Conservation (phyloP, 2,329 filamentous ascomycete genomes). For the Elsinoe ampelina region DNA sequence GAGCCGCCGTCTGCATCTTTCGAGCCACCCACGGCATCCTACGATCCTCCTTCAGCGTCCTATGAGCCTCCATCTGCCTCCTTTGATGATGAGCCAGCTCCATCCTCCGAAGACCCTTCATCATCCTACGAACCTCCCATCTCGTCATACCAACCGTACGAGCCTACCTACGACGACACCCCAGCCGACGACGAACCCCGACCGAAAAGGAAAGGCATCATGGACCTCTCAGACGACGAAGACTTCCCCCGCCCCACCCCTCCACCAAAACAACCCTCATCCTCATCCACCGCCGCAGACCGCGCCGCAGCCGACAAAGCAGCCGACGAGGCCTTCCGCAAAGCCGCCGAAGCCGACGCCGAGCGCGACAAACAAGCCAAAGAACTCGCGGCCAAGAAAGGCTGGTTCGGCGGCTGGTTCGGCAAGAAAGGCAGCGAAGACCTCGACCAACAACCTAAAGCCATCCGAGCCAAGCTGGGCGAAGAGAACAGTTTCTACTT, state of each 20-base stretch:
- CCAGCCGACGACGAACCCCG: conserved; percentile 36
- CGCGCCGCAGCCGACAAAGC: conserved; percentile 59
- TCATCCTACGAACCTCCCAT: conserved; percentile 50
- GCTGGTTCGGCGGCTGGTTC: conserved; percentile 82
- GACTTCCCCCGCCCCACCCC: conserved; percentile 44
- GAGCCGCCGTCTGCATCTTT: conserved; percentile 7
- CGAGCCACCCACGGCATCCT: conserved; percentile 6
- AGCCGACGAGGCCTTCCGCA: conserved; percentile 76
- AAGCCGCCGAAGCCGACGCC: conserved; percentile 64
- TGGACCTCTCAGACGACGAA: conserved; percentile 74
- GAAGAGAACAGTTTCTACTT: conserved; percentile 91
- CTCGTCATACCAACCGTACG: conserved; percentile 42
- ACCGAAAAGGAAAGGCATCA: conserved; percentile 64
- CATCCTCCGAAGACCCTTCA: background rate
- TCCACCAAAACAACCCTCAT: conserved; percentile 15
- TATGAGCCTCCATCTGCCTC: conserved; percentile 31
- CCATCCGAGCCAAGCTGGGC: conserved; percentile 84
- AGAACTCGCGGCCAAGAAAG: conserved; percentile 43
- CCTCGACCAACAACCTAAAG: conserved; percentile 40
- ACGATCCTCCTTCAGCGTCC: conserved; percentile 20
- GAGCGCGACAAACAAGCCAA: conserved; percentile 51
- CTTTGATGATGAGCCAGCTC: conserved; percentile 22
- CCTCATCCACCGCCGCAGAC: conserved; percentile 38
- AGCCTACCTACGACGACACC: conserved; percentile 42
- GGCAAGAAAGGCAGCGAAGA: conserved; percentile 50